Evolutionary conservation across 495 filamentous ascomycete species (phyloP).

Genomic region (Penicillium paradoxum): DNA sequence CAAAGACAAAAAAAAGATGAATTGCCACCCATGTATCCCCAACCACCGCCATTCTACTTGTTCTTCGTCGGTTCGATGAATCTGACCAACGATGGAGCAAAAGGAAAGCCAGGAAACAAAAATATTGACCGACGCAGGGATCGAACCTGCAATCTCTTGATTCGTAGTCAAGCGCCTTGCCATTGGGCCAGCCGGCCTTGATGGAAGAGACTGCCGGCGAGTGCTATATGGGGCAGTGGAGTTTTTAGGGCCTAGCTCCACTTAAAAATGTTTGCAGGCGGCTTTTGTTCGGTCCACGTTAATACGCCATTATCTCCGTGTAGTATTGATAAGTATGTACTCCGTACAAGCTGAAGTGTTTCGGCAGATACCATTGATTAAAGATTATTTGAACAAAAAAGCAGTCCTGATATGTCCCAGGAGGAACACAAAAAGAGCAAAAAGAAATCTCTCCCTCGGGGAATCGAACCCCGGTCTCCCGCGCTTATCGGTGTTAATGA

Average conservation of each 20-base stretch:
- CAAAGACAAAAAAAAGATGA: too few relatives aligned
- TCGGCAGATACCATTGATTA: too few relatives aligned
- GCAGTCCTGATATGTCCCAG: too few relatives aligned
- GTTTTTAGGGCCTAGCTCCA: constrained; percentile 1
- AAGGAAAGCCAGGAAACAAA: not conserved
- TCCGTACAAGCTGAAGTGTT: too few relatives aligned
- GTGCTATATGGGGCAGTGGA: not conserved
- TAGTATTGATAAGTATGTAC: too few relatives aligned
- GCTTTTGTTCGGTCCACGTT: not conserved
- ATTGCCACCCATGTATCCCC: too few relatives aligned
- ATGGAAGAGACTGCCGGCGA: not conserved
- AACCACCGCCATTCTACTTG: too few relatives aligned
- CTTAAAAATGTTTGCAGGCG: not conserved
- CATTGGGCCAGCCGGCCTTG: constrained; percentile 55
- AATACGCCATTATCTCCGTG: not conserved
- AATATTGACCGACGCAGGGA: constrained; percentile 38
- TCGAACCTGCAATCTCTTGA: constrained; percentile 54
- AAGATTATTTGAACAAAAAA: too few relatives aligned
- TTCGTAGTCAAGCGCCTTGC: constrained; percentile 70
- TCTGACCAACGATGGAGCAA: not conserved
- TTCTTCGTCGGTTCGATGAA: not conserved
- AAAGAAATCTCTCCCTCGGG: constrained; percentile 43
- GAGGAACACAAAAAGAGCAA: not conserved
- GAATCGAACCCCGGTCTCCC: constrained; percentile 54
- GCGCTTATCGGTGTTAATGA: constrained; percentile 41